Evolutionary conservation across 345 rosid species (phyloP).

Genomic region (Balakata baccata): DNA sequence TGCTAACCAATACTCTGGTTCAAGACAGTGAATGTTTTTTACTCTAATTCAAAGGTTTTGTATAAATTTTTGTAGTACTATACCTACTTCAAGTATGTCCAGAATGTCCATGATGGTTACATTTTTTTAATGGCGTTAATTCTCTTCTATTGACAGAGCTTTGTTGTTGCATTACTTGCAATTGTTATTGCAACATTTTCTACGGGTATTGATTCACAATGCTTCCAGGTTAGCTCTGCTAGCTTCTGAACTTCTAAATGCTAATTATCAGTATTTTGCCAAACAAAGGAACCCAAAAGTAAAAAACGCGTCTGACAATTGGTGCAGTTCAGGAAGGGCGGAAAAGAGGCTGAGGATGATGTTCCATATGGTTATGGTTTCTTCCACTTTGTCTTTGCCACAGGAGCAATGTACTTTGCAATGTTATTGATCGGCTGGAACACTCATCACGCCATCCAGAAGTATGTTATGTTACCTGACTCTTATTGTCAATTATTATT

Average conservation of each 20-base stretch:
- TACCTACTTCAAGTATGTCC: too few species aligned
- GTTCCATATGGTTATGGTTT: slow-evolving; percentile 94
- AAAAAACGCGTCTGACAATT: slow-evolving; percentile 12
- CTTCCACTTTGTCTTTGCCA: slow-evolving; percentile 96
- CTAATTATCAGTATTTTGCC: not conserved
- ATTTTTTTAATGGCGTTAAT: slow-evolving; percentile 2
- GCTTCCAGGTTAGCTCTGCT: slow-evolving; percentile 69
- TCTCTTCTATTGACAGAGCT: slow-evolving; percentile 55
- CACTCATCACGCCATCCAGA: slow-evolving; percentile 74
- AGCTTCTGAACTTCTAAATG: slow-evolving; percentile 1
- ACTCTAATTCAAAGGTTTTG: too few species aligned
- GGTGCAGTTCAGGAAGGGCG: slow-evolving; percentile 57
- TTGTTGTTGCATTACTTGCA: slow-evolving; percentile 72
- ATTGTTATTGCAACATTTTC: slow-evolving; percentile 96
- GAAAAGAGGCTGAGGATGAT: slow-evolving; percentile 37
- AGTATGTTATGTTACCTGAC: slow-evolving; percentile 33
- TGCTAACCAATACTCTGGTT: not conserved
- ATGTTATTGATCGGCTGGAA: slow-evolving; percentile 95
- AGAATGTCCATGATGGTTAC: too few species aligned
- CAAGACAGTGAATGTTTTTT: not conserved
- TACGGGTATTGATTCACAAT: slow-evolving; percentile 88
- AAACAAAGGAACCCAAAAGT: not conserved
- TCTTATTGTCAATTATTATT: too few species aligned
- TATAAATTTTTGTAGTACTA: too few species aligned
- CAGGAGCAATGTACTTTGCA: slow-evolving; percentile 95